Percentiles rank a stretch among this genome's conserved stretches.
These are phyloP conservation scores for Nothophoma quercina DNA, from an alignment of 2,329 filamentous ascomycete species.

Conservation along the genomic window DNA sequence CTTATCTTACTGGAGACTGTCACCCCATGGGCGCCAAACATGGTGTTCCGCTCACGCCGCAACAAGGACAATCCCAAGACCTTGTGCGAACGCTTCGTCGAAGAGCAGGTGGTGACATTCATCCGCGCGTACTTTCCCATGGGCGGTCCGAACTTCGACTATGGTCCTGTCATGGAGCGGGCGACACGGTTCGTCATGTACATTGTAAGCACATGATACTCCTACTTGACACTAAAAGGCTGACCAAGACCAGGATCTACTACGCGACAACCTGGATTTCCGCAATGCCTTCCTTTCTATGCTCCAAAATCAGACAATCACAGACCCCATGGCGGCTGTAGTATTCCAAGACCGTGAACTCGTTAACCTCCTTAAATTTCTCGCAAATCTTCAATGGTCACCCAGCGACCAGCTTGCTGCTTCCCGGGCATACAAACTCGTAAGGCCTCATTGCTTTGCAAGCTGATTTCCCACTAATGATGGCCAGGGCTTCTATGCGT, in stretches of 20 bases:
- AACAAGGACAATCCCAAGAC: background rate
- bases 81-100: background rate
- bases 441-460: background rate
- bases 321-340: background rate
- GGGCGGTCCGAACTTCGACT: background rate
- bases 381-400: background rate
- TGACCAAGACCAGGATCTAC: background rate
- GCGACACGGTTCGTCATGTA: background rate
- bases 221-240: too few relatives aligned
- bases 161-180: slow-evolving; percentile 1
- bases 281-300: background rate
- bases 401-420: background rate
- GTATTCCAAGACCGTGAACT: background rate
- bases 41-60: background rate
- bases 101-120: background rate
- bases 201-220: background rate
- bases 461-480: background rate
- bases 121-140: background rate
- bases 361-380: background rate
- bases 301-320: background rate
- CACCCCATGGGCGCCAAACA: slow-evolving; percentile 7
- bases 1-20: too few relatives aligned
- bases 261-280: background rate
- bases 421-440: background rate
- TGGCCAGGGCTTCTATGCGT: background rate